A percentile compares a stretch with the other conserved stretches of the same genome.
These are phyloP conservation scores for Alternaria infectoria DNA, from an alignment of 2,329 filamentous ascomycete genomes.

Conservation along the genomic window DNA sequence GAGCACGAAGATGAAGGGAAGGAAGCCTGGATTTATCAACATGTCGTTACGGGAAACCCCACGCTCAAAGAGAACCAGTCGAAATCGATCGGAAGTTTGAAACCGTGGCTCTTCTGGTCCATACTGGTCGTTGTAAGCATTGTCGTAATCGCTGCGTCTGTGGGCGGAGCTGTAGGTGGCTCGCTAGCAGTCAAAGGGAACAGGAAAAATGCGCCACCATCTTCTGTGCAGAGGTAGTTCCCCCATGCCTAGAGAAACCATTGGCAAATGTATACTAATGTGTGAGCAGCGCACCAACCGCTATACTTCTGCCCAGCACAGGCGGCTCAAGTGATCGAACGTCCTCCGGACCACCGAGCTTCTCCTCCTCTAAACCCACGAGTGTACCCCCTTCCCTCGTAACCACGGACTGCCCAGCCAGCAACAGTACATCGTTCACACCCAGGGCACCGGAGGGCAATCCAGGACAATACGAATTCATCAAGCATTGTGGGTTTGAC, in stretches of 20 bases:
- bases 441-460: not conserved
- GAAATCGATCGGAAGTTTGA: constrained; percentile 16
- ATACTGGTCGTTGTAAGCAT: not conserved
- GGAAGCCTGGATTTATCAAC: not conserved
- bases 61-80: not conserved
- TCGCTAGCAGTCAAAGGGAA: not conserved
- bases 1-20: not conserved
- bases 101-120: not conserved
- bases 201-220: not conserved
- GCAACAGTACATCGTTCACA: not conserved
- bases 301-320: not conserved
- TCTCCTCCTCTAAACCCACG: not conserved
- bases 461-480: not conserved
- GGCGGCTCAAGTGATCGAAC: not conserved
- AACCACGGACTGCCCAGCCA: not conserved
- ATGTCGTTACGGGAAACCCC: not conserved
- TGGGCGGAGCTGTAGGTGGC: not conserved
- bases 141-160: not conserved
- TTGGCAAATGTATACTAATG: not conserved
- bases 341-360: not conserved
- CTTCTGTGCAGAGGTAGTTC: not conserved
- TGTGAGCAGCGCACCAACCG: not conserved
- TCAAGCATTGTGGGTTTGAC: not conserved
- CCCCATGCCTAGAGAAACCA: not conserved
- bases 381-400: not conserved